These are phyloP conservation scores for Phoma sp. DNA, from an alignment of 2,329 filamentous ascomycete genomes.

Conservation along the genomic window DNA sequence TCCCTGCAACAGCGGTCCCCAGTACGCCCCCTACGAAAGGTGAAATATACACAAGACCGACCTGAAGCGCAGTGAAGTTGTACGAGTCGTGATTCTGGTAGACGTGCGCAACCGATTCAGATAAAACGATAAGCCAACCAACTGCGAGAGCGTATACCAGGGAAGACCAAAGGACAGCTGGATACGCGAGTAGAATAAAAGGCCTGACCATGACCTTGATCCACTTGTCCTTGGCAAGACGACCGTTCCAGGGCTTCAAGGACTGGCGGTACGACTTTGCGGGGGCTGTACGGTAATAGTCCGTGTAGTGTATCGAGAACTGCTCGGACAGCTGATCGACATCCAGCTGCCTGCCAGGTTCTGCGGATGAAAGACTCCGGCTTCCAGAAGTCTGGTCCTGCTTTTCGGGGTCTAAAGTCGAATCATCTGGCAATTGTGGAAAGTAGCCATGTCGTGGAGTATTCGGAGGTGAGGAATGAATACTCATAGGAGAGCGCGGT, in stretches of 20 bases:
- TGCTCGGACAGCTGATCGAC: constrained; percentile 35
- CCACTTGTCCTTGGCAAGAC: constrained; percentile 77
- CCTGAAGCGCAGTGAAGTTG: constrained; percentile 80
- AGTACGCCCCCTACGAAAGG: constrained; percentile 77
- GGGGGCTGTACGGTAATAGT: constrained; percentile 69
- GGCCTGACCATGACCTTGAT: constrained; percentile 77
- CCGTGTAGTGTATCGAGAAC: constrained; percentile 66
- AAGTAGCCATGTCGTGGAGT: constrained; percentile 23
- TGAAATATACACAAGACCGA: constrained; percentile 86
- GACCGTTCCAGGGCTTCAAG: constrained; percentile 77
- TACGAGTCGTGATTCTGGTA: constrained; percentile 75
- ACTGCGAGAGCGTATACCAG: constrained; percentile 86
- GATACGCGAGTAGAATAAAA: constrained; percentile 86
- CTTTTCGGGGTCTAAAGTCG: constrained; percentile 27
- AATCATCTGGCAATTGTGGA: constrained; percentile 7
- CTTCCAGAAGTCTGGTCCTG: constrained; percentile 22
- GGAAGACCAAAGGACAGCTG: constrained; percentile 86
- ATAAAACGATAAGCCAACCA: constrained; percentile 94
- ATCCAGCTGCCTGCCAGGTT: constrained; percentile 11
- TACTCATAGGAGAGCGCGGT: constrained; percentile 24
- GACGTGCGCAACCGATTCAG: constrained; percentile 82
- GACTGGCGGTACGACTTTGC: constrained; percentile 75
- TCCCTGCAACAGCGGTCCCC: constrained; percentile 90
- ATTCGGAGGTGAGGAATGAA: constrained; percentile 18
- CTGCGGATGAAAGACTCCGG: constrained; percentile 13